phyloP scores from a whole-genome alignment of 176 grass and related monocot species.

The Avena eriantha region DNA sequence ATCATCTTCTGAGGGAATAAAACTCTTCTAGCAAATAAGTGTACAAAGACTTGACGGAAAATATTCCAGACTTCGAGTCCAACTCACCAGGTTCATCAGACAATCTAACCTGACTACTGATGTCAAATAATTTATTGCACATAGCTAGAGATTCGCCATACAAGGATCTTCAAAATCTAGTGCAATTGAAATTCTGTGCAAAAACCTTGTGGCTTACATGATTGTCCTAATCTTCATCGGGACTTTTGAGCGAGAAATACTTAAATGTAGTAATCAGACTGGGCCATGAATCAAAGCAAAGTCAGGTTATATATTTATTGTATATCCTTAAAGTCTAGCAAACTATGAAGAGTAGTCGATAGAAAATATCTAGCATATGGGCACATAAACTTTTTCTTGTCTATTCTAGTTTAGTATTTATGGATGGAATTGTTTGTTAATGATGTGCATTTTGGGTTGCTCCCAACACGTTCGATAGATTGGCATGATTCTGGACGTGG shows the following conservation, averaged over 20 bases:
- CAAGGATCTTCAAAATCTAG: no score
- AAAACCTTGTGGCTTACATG: conserved; percentile 25
- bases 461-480: conserved; percentile 35
- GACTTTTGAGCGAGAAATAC: conserved; percentile 1
- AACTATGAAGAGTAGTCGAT: background rate
- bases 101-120: no score
- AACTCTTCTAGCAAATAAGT: no score
- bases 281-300: background rate
- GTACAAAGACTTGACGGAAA: no score
- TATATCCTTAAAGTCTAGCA: background rate
- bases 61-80: no score
- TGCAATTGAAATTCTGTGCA: no score
- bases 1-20: no score
- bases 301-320: background rate
- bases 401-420: background rate
- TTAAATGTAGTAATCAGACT: conserved; percentile 6
- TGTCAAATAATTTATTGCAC: no score
- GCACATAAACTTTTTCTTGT: background rate
- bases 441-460: conserved; percentile 6
- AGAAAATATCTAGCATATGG: background rate
- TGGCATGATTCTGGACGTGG: conserved; percentile 50
- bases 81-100: no score
- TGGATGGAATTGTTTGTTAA: background rate
- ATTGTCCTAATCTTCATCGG: conserved; percentile 31
- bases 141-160: no score